Percentiles rank a stretch among this genome's conserved stretches.
Conservation (phyloP, 305 asterid genomes). For the Plantago coronopus region DNA sequence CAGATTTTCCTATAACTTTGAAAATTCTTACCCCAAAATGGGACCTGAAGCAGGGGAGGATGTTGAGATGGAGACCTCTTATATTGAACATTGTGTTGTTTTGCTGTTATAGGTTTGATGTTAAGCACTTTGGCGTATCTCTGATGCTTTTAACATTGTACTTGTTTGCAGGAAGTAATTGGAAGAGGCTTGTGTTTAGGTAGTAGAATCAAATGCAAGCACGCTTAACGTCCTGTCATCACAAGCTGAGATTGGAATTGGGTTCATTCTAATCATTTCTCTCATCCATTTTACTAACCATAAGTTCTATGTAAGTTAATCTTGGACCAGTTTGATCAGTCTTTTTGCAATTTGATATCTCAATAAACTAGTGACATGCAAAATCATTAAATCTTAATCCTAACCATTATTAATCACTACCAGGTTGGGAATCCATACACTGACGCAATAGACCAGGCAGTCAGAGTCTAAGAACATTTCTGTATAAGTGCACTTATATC, state of each 20-base stretch:
- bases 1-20: no score
- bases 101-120: background rate
- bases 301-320: slow-evolving; percentile 32
- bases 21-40: no score
- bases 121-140: background rate
- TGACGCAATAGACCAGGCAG: slow-evolving; percentile 18
- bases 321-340: background rate
- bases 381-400: background rate
- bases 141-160: slow-evolving; percentile 19
- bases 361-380: no score
- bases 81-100: background rate
- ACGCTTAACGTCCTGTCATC: slow-evolving; percentile 68
- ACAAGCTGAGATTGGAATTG: slow-evolving; percentile 78
- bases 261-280: slow-evolving; percentile 70
- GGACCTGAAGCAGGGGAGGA: no score
- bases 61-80: slow-evolving; percentile 7
- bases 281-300: no score
- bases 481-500: slow-evolving; percentile 50
- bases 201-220: slow-evolving; percentile 84
- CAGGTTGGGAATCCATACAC: slow-evolving; percentile 58
- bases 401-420: background rate
- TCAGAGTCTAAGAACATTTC: slow-evolving; percentile 37
- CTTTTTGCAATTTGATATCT: background rate
- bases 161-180: slow-evolving; percentile 72
- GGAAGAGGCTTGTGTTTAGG: slow-evolving; percentile 92